These are phyloP conservation scores for Hebeloma cylindrosporum DNA, from an alignment of 768 basidiomycete species.

Conservation along the genomic window DNA sequence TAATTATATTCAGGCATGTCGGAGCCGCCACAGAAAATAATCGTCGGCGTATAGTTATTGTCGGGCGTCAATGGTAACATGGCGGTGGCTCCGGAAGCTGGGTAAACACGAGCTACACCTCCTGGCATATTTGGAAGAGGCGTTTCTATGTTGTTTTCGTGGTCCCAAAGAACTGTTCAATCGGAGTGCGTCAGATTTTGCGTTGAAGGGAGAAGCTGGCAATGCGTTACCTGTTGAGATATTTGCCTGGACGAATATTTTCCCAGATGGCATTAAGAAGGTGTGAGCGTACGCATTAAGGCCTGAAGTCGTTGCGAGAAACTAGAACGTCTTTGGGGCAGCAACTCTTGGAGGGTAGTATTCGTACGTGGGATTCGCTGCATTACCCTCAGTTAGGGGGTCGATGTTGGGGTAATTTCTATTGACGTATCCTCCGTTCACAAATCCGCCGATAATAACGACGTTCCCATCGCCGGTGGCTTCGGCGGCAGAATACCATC, in stretches of 20 bases:
- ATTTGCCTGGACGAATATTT: conserved; percentile 83
- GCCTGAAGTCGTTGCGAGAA: conserved; percentile 71
- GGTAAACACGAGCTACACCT: conserved; percentile 78
- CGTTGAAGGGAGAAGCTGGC: conserved; percentile 5
- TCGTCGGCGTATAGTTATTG: conserved; percentile 83
- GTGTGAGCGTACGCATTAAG: conserved; percentile 77
- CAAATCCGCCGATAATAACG: conserved; percentile 79
- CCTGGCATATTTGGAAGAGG: conserved; percentile 72
- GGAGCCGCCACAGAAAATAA: conserved; percentile 90
- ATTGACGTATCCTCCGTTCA: conserved; percentile 78
- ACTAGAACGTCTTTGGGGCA: conserved; percentile 54
- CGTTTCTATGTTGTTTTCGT: conserved; percentile 54
- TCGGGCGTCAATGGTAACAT: conserved; percentile 91
- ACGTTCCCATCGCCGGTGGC: conserved; percentile 74
- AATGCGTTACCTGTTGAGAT: conserved; percentile 59
- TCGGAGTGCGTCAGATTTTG: neutral
- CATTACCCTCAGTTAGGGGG: conserved; percentile 61
- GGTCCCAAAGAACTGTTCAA: conserved; percentile 30
- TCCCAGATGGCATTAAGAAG: conserved; percentile 73
- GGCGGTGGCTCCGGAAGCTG: conserved; percentile 83
- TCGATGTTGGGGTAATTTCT: conserved; percentile 70
- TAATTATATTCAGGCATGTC: conserved; percentile 71
- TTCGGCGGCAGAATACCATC: conserved; percentile 83
- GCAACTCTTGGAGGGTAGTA: conserved; percentile 68
- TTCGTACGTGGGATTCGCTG: conserved; percentile 80